Conservation (phyloP, 306 rosid species). For the Notholithocarpus densiflorus region DNA sequence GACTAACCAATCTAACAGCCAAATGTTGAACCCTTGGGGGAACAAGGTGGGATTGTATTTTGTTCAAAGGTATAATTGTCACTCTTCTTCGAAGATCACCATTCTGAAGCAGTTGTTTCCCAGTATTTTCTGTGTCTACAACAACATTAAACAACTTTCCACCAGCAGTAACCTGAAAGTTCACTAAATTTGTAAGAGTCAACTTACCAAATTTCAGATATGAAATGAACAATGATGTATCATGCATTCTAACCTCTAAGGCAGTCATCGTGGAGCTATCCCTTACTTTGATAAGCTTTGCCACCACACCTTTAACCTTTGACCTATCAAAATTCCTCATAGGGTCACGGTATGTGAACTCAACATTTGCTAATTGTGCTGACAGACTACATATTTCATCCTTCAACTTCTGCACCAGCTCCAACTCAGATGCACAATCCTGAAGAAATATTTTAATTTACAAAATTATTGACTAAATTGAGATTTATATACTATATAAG, state of each 20-base stretch:
- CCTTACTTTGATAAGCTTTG: slow-evolving; percentile 86
- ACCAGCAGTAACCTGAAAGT: slow-evolving; percentile 84
- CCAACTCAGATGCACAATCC: slow-evolving; percentile 76
- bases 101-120: slow-evolving; percentile 82
- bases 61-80: slow-evolving; percentile 91
- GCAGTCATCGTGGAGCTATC: slow-evolving; percentile 84
- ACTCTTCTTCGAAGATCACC: slow-evolving; percentile 90
- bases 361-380: slow-evolving; percentile 68
- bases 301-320: slow-evolving; percentile 92
- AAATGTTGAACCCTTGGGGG: slow-evolving; percentile 59
- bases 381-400: slow-evolving; percentile 81
- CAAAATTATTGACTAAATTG: slow-evolving; percentile 14
- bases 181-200: slow-evolving; percentile 8
- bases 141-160: slow-evolving; percentile 92
- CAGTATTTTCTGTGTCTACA: slow-evolving; percentile 87
- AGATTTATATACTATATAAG: slow-evolving; percentile 8
- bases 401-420: slow-evolving; percentile 68
- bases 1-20: slow-evolving; percentile 66
- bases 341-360: slow-evolving; percentile 77
- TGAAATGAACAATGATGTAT: slow-evolving; percentile 5
- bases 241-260: slow-evolving; percentile 64
- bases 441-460: slow-evolving; percentile 24
- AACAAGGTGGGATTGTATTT: slow-evolving; percentile 62
- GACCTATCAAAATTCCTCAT: slow-evolving; percentile 82
- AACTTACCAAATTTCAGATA: slow-evolving; percentile 9